Conservation (phyloP, 495 filamentous ascomycete species). For the Xylaria bambusicola region DNA sequence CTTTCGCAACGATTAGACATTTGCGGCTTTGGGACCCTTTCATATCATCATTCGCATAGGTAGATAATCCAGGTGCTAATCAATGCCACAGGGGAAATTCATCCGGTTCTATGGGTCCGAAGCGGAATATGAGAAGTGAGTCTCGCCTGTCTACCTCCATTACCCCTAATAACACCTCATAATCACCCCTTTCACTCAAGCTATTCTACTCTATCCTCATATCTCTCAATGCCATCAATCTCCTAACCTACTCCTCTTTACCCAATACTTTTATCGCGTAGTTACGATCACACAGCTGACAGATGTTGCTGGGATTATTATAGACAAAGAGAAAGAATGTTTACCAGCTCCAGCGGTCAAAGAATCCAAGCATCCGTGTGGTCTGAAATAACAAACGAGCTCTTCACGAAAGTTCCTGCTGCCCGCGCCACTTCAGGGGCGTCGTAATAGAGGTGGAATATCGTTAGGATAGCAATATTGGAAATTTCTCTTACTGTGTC, state of each 20-base stretch:
- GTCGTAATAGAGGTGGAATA: not conserved
- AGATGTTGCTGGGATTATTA: not conserved
- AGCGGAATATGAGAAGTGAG: constrained; percentile 26
- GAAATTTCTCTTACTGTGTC: not conserved
- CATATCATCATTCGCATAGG: not conserved
- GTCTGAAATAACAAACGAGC: constrained; percentile 37
- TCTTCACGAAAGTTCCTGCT: constrained; percentile 22
- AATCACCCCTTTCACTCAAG: no score
- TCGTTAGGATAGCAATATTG: not conserved
- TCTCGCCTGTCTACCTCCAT: not conserved
- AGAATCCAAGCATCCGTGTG: constrained; percentile 41
- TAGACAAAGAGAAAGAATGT: constrained; percentile 20
- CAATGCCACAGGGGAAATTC: constrained; percentile 24
- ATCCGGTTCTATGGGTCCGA: constrained; percentile 28
- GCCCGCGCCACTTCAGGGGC: constrained; percentile 6
- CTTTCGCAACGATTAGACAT: not conserved
- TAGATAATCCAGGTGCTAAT: constrained; percentile 3
- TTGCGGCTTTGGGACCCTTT: not conserved
- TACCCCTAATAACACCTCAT: no score
- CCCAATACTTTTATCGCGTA: not conserved
- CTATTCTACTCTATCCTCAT: not conserved
- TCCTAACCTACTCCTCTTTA: not conserved
- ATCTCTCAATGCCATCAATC: not conserved
- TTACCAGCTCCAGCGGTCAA: constrained; percentile 38
- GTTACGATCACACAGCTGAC: no score